Evolutionary conservation across 208 protist species (phyloP), one percentile per base, ranked within the genome.

Genomic region (Leishmania turanica): DNA sequence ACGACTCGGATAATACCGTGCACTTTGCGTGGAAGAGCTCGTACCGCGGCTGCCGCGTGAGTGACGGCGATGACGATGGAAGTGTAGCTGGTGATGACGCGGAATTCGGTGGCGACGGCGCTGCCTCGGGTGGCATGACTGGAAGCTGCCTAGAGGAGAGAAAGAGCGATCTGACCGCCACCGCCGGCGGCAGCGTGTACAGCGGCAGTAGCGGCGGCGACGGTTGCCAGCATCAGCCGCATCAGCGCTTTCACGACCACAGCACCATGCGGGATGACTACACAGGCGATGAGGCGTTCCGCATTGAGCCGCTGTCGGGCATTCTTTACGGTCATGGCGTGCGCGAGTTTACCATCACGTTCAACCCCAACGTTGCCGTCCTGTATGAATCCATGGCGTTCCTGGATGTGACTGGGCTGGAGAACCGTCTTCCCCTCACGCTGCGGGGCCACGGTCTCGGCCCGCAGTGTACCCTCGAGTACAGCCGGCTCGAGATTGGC

Each of bases 401-500:
- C 81, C 87, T 98, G 45, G 96, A 98, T 49, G 88, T 98, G 74
- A 89, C 80, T 1, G 96, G 97, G 15, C 65, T 89, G 24, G 47
- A 70, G 17, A 56, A 88, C 58, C 89, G 97, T 3, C 77, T 99
- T 9, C 97, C 96, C 13, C 85, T 99, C 47, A 68, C 88, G 58
- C 80, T 99, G 45, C 84, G 87, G 34, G 98, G 97, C 24, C 80
- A 66, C 13, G 98, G 95, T 45, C 64, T 98, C 51, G 98, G 97
- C 15, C 97, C 98, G 2, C 87, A 96, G 79, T 98, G 95, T 84
- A 82, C 81, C 70, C 94, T 99, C n/a, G 93, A 96, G 70, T 99
- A 92, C 88, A 91, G 80, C 47, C 79, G 79, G 40, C 90, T 99
- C 54, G 92, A 98, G 85, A 91, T 99, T 83, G 97, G 97, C 49